phyloP scores from a whole-genome alignment of 164 flowering plant genomes.

The Kalanchoe fedtschenkoi region DNA sequence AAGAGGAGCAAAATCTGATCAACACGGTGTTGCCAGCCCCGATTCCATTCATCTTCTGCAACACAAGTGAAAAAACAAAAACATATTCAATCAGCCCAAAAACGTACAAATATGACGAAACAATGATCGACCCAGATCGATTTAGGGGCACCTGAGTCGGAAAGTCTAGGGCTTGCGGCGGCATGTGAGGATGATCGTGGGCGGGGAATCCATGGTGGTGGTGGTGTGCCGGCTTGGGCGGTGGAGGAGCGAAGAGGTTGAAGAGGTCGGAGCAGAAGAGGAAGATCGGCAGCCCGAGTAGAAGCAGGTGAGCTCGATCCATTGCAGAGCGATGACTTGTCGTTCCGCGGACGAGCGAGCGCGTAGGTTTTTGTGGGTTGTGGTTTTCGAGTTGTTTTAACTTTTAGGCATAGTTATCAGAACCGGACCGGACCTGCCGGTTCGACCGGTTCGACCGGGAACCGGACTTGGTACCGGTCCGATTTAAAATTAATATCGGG shows the following conservation, averaged over 20 bases:
- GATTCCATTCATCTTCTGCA: conserved; percentile 28
- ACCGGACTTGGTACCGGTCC: too few species aligned
- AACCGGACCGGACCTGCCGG: too few species aligned
- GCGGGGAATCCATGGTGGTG: conserved; percentile 11
- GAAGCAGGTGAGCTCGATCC: conserved; percentile 60
- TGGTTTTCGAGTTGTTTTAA: too few species aligned
- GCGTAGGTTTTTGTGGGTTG: neutral
- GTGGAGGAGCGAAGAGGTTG: conserved; percentile 45
- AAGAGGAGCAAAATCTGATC: conserved; percentile 66
- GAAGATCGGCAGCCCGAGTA: conserved; percentile 63
- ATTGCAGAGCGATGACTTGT: conserved; percentile 14
- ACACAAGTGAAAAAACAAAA: conserved; percentile 10
- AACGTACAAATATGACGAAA: neutral
- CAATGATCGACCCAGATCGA: neutral
- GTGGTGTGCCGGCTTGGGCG: conserved; percentile 26
- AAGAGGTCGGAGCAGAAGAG: conserved; percentile 57
- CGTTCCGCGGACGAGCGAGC: neutral
- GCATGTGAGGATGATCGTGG: conserved; percentile 11
- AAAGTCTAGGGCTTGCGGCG: conserved; percentile 34
- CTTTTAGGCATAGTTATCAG: too few species aligned
- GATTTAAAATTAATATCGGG: too few species aligned
- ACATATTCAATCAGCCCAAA: neutral
- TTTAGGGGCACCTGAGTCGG: conserved; percentile 32
- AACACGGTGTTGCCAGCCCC: conserved; percentile 47
- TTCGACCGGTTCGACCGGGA: too few species aligned